phyloP scores from a whole-genome alignment of 2,329 filamentous ascomycete species.

The Clathrospora elynae region DNA sequence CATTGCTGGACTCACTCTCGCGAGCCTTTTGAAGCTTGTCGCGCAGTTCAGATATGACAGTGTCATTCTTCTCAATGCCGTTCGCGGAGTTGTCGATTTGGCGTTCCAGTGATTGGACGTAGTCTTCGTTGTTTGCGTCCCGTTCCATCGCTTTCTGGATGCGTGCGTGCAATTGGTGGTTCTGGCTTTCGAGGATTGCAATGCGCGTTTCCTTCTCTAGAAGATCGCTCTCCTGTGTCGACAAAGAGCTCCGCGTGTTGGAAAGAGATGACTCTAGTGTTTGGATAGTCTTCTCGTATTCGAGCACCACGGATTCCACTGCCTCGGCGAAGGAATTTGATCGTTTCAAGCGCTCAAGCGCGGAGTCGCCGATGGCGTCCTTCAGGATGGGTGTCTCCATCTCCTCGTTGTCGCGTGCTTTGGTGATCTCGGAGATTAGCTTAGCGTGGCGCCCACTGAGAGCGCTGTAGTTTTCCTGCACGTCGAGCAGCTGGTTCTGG shows the following conservation, averaged over 20 bases:
- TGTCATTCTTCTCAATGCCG: conserved; percentile 89
- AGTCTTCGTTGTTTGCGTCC: conserved; percentile 88
- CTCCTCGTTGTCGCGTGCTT: conserved; percentile 70
- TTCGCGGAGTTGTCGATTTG: conserved; percentile 89
- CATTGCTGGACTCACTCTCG: conserved; percentile 86
- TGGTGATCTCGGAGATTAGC: conserved; percentile 90
- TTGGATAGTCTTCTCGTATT: conserved; percentile 99
- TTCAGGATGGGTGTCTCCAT: conserved; percentile 64
- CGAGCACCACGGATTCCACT: conserved; percentile 92
- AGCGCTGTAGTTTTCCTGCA: conserved; percentile 92
- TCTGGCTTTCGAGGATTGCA: conserved; percentile 90
- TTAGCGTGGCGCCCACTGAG: conserved; percentile 93
- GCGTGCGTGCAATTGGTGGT: conserved; percentile 83
- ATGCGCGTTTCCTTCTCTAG: conserved; percentile 94
- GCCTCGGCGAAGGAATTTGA: conserved; percentile 96
- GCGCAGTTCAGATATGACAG: conserved; percentile 82
- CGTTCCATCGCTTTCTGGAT: conserved; percentile 93
- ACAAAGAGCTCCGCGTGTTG: conserved; percentile 80
- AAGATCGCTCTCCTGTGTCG: conserved; percentile 81
- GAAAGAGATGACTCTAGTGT: conserved; percentile 88
- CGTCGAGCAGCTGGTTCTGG: conserved; percentile 89
- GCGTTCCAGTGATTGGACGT: conserved; percentile 87
- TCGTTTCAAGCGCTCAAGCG: conserved; percentile 85
- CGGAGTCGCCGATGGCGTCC: conserved; percentile 72
- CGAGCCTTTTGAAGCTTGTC: conserved; percentile 88